A percentile compares a stretch with the other conserved stretches of the same genome.
Evolutionary conservation across 75 land plant species (phyloP).

Genomic region (Sequoiadendron giganteum): DNA sequence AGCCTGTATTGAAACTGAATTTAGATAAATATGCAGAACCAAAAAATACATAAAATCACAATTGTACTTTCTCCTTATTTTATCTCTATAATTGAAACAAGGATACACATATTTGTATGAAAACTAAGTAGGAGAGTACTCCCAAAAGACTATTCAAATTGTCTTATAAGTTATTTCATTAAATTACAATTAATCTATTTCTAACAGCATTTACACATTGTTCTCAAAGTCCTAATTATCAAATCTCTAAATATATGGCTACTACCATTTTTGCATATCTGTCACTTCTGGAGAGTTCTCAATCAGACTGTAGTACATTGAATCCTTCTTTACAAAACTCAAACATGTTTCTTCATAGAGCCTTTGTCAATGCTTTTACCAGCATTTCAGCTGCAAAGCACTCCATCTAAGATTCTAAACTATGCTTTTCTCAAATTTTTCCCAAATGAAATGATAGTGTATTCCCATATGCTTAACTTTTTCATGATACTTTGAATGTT

Average conservation of each 20-base stretch:
- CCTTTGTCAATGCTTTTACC: neutral
- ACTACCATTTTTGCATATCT: neutral
- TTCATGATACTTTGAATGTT: too few species aligned
- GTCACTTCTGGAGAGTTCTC: neutral
- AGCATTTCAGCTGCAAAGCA: neutral
- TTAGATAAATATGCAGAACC: neutral
- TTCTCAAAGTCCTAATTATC: neutral
- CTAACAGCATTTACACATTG: neutral
- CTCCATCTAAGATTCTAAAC: too few species aligned
- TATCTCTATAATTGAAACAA: neutral
- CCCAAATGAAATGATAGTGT: too few species aligned
- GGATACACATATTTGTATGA: neutral
- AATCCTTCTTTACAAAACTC: neutral
- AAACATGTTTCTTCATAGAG: too few species aligned
- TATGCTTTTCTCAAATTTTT: too few species aligned
- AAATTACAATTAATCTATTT: neutral
- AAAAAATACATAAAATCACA: too few species aligned
- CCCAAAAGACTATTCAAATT: too few species aligned
- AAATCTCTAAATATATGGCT: neutral
- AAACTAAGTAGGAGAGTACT: neutral
- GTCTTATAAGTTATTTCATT: too few species aligned
- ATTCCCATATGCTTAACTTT: too few species aligned
- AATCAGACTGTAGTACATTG: neutral
- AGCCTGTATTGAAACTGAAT: neutral
- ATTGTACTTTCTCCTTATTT: too few species aligned